Percentiles rank a stretch among this genome's conserved stretches.
Conservation (phyloP, 148 eudicot genomes). For the Rhododendron ovatum region DNA sequence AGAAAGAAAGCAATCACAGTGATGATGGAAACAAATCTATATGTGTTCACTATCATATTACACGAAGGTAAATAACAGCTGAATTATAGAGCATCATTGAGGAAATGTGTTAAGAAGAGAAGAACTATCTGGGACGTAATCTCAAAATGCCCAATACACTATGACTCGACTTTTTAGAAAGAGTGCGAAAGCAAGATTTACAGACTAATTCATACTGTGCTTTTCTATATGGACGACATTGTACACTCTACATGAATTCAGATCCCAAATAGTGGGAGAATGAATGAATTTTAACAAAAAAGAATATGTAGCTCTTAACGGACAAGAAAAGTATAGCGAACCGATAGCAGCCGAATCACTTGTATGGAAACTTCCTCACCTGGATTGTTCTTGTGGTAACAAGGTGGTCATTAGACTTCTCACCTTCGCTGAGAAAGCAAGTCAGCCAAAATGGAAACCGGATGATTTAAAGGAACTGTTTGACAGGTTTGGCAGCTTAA, state of each 20-base stretch:
- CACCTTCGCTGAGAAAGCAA: conserved; percentile 2
- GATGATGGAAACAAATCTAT: not conserved
- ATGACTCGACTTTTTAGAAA: not conserved
- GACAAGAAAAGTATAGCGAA: not conserved
- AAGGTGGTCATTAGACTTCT: conserved; percentile 5
- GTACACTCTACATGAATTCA: conserved; percentile 10
- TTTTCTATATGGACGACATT: not conserved
- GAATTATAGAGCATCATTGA: not conserved
- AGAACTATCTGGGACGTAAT: not conserved
- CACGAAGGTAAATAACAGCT: not conserved
- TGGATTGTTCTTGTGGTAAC: conserved; percentile 17
- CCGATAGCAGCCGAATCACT: not conserved
- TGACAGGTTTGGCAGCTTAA: conserved; percentile 70
- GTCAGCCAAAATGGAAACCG: conserved; percentile 87
- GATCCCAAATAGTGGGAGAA: conserved; percentile 17
- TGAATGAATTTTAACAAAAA: conserved; percentile 18
- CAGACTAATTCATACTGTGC: not conserved
- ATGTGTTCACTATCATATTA: not conserved
- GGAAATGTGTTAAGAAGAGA: not conserved
- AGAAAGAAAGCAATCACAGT: not conserved
- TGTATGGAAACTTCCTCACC: not conserved
- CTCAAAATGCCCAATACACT: not conserved
- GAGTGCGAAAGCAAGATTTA: not conserved
- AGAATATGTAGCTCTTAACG: not conserved
- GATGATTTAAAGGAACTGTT: conserved; percentile 52